Evolutionary conservation across 495 filamentous ascomycete species (phyloP), one percentile per base, ranked within the genome.

Genomic region (Durotheca rogersii): DNA sequence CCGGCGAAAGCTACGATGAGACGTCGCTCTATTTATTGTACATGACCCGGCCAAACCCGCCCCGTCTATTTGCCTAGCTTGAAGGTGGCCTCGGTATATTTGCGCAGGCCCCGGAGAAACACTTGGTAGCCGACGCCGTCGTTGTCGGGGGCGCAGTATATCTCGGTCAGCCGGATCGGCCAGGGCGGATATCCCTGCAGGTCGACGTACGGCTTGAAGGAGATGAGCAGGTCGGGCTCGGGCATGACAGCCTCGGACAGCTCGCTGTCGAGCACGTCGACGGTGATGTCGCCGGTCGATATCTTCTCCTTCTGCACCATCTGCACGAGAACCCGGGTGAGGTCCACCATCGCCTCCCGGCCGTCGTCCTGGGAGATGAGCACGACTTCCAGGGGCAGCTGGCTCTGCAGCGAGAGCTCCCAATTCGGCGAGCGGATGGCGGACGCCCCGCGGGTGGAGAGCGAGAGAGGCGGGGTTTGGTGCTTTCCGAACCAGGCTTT

Each of bases 111-210:
- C 31, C 86, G 71, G 41, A 96, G 78, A 62, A 97, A 98, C 7
- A 94, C 85, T 63, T 95, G 91, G 67, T 98, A 98, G 42, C 88
- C 90, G 11, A 97, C 92, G 0, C 82, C 83, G 21, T 78, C 70
- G 65, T 87, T 84, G 57, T 90, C 86, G 50, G 74, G 76, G 11
- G 85, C 73, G 56, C 85, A 78, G 65, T 88, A 95, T 50, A 98
- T 96, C 77, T 98, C 93, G 1, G 92, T 96, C 52, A 98, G 70
- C 27, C 93, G 77, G 36, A 96, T 77, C 67, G 96, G 93, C 93
- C 93, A 98, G 1, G 93, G 93, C 18, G 93, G 93, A 68, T 96
- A 98, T 6, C 92, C 92, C 41, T 88, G 85, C 35, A 98, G 71
- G 57, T 86, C 82, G 41, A 96, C 78, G 47, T 79, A 80, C 1